Percentiles rank a stretch among this genome's conserved stretches.
phyloP scores from a whole-genome alignment of 768 basidiomycete species.

The Cantharellus anzutake region DNA sequence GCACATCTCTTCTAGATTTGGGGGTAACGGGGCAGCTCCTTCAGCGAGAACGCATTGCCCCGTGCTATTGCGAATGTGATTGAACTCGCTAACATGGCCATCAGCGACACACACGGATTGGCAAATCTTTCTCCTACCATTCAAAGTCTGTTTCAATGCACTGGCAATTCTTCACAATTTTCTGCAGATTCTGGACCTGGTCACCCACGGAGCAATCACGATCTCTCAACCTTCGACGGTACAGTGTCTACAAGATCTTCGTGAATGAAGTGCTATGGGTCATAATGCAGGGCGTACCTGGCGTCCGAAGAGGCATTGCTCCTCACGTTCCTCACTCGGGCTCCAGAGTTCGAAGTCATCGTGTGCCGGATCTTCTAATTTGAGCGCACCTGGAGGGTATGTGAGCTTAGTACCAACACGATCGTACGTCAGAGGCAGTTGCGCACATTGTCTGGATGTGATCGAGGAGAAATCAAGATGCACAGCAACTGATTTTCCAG shows the following conservation, averaged over 20 bases:
- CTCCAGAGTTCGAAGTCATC: slow-evolving; percentile 98
- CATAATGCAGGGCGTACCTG: slow-evolving; percentile 31
- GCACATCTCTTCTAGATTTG: slow-evolving; percentile 37
- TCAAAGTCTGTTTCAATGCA: slow-evolving; percentile 74
- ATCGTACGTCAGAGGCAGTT: not conserved
- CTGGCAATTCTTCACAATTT: slow-evolving; percentile 46
- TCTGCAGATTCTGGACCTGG: slow-evolving; percentile 31
- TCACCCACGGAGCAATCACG: slow-evolving; percentile 72
- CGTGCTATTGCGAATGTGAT: slow-evolving; percentile 46
- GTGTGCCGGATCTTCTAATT: slow-evolving; percentile 45
- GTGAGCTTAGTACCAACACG: slow-evolving; percentile 5
- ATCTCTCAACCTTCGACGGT: slow-evolving; percentile 69
- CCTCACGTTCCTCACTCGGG: slow-evolving; percentile 74
- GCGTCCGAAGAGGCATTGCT: slow-evolving; percentile 80
- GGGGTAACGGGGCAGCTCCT: slow-evolving; percentile 41
- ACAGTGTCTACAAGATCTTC: slow-evolving; percentile 42
- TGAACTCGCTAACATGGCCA: slow-evolving; percentile 62
- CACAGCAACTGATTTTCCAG: slow-evolving; percentile 37
- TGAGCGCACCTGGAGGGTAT: slow-evolving; percentile 41
- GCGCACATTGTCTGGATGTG: slow-evolving; percentile 55
- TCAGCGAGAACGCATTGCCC: slow-evolving; percentile 63
- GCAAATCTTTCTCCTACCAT: slow-evolving; percentile 37
- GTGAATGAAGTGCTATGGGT: not conserved
- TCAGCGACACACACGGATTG: not conserved
- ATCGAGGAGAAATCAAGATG: slow-evolving; percentile 80